Evolutionary conservation across 2,329 filamentous ascomycete genomes (phyloP), one percentile per base, ranked within the genome.

Genomic region (Monilinia fructicola): DNA sequence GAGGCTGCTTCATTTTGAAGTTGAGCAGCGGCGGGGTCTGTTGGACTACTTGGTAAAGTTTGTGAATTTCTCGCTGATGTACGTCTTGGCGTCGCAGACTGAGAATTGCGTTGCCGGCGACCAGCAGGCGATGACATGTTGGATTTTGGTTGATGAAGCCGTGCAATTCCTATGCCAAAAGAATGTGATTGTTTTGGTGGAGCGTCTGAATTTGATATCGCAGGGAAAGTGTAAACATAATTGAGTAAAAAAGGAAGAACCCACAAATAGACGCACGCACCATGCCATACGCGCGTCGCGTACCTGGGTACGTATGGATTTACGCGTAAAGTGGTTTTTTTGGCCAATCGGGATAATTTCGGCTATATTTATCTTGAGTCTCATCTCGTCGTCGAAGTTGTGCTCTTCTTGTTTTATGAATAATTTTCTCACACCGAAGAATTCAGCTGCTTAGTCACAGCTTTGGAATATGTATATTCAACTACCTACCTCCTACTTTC

Each of bases 61-160:
- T 85, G 82, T 65, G 85, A 86, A 76, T 78, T 82, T 71, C 83
- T 81, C 76, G 85, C 82, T 64, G 86, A 87, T 74, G 79, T 81
- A 72, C 84, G 81, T 69, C 85, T 82, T 40, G 83, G 85, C 64
- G 85, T 87, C 14, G 78, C 81, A 54, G 83, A 81, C 69, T 83
- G 82, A 16, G 85, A 85, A 69, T 76, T 81, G 73, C 85, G 84
- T 74, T 83, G 81, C 73, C 86, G 82, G 73, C 84, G 81, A 73
- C 81, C 80, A 68, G 82, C 78, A 50, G 87, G 87, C 31, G 87
- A 89, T 74, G 87, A 90, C 87, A 89, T 89, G 66, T 68, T 79
- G 74, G 55, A 54, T 58, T 61, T 60, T 42, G 18, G 18, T 28
- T 42, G n/a, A 61, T 26, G 56, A 40, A n/a, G 23, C 26, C 52